Evolutionary conservation across 2,329 filamentous ascomycete species (phyloP).

Genomic region (Xylaria sp.): DNA sequence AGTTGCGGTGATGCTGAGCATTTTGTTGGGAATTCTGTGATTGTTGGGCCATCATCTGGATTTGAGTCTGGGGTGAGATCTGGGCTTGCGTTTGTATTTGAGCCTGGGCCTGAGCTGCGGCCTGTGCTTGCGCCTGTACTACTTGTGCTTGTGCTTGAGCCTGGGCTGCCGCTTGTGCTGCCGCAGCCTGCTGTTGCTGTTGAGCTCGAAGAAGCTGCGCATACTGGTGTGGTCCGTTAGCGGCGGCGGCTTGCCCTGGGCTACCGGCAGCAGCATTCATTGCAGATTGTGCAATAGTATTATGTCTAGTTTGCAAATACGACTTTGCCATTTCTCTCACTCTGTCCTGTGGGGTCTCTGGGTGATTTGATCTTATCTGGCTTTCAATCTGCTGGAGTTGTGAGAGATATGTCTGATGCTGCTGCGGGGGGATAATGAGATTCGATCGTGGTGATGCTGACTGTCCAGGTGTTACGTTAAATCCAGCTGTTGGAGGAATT

Average conservation of each 20-base stretch:
- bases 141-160: constrained; percentile 40
- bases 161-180: constrained; percentile 42
- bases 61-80: constrained; percentile 44
- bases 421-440: constrained; percentile 55
- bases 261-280: constrained; percentile 67
- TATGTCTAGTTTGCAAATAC: constrained; percentile 60
- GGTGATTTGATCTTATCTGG: constrained; percentile 63
- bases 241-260: constrained; percentile 59
- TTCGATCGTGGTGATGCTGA: constrained; percentile 59
- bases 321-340: constrained; percentile 64
- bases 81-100: constrained; percentile 40
- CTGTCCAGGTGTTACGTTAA: constrained; percentile 60
- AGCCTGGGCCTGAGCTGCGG: constrained; percentile 38
- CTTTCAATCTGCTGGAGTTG: constrained; percentile 65
- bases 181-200: constrained; percentile 61
- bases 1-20: constrained; percentile 49
- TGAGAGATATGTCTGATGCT: constrained; percentile 59
- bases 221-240: constrained; percentile 68
- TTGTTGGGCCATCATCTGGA: constrained; percentile 40
- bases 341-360: constrained; percentile 61
- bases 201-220: constrained; percentile 68
- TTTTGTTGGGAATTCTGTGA: constrained; percentile 43
- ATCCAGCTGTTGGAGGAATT: constrained; percentile 57
- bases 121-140: constrained; percentile 41
- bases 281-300: constrained; percentile 56